phyloP scores from a whole-genome alignment of 2,329 filamentous ascomycete genomes.

The Ceratocystis colombiana region DNA sequence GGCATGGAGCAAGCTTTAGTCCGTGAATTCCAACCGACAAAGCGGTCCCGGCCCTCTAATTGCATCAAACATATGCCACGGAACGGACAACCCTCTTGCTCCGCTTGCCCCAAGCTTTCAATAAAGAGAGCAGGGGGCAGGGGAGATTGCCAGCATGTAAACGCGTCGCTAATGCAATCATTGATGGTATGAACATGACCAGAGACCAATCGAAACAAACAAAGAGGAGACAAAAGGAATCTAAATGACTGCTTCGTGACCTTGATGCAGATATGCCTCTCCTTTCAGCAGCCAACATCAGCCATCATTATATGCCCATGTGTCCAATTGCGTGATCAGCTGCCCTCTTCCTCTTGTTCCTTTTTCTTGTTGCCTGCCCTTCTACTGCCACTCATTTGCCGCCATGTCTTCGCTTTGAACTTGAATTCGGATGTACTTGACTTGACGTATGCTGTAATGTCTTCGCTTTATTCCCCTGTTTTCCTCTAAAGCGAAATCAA shows the following conservation, averaged over 20 bases:
- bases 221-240: background rate
- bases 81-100: background rate
- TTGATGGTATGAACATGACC: no score
- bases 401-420: no score
- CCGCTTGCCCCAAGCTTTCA: slow-evolving; percentile 6
- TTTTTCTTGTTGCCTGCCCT: background rate
- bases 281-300: background rate
- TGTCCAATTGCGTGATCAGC: background rate
- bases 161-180: no score
- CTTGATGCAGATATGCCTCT: background rate
- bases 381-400: no score
- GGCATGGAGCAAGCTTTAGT: background rate
- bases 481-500: no score
- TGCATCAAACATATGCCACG: slow-evolving; percentile 1
- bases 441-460: no score
- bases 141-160: background rate
- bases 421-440: no score
- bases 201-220: background rate
- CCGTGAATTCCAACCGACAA: background rate
- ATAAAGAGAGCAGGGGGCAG: background rate
- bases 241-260: background rate
- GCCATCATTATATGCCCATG: background rate
- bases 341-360: background rate
- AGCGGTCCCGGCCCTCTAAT: no score
- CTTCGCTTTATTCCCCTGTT: no score